A percentile compares a stretch with the other conserved stretches of the same genome.
Evolutionary conservation across 1,284 basidiomycete species (phyloP).

Genomic region (Malassezia psittaci): DNA sequence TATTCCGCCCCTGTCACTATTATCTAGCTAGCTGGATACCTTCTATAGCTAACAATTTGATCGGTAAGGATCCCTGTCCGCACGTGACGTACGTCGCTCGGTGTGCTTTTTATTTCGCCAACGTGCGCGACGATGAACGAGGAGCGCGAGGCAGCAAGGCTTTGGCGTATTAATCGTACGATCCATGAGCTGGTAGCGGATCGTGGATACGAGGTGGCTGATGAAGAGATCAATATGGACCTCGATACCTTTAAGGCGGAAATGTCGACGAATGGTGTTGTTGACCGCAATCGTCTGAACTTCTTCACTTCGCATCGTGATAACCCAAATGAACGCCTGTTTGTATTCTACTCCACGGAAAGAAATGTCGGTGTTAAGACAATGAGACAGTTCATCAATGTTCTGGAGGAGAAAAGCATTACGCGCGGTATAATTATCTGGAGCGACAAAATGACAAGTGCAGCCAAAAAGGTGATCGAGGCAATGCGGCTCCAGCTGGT

Average conservation of each 20-base stretch:
- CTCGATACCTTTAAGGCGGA: conserved; percentile 58
- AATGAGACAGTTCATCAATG: conserved; percentile 44
- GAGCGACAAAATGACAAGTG: conserved; percentile 88
- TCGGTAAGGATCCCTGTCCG: not conserved
- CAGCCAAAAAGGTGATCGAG: conserved; percentile 65
- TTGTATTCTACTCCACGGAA: conserved; percentile 66
- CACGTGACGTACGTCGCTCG: conserved; percentile 8
- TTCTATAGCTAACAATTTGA: too few relatives aligned
- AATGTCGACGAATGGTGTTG: conserved; percentile 51
- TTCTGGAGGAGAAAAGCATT: conserved; percentile 59
- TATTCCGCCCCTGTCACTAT: too few relatives aligned
- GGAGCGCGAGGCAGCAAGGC: conserved; percentile 54
- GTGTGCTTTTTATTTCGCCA: not conserved
- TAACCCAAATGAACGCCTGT: conserved; percentile 65
- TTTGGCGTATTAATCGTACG: conserved; percentile 93
- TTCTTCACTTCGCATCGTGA: conserved; percentile 36
- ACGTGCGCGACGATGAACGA: conserved; percentile 38
- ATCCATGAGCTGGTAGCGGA: conserved; percentile 94
- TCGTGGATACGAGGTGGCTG: conserved; percentile 69
- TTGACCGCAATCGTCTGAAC: conserved; percentile 42
- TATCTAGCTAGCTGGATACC: too few relatives aligned
- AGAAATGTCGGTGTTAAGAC: conserved; percentile 44
- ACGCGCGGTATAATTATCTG: conserved; percentile 88
- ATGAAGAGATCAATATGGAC: conserved; percentile 80
- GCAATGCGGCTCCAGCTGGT: conserved; percentile 60